Percentiles rank a stretch among this genome's conserved stretches.
Evolutionary conservation across 1,139 yeast genomes (phyloP).

Genomic region (Candida sp.): DNA sequence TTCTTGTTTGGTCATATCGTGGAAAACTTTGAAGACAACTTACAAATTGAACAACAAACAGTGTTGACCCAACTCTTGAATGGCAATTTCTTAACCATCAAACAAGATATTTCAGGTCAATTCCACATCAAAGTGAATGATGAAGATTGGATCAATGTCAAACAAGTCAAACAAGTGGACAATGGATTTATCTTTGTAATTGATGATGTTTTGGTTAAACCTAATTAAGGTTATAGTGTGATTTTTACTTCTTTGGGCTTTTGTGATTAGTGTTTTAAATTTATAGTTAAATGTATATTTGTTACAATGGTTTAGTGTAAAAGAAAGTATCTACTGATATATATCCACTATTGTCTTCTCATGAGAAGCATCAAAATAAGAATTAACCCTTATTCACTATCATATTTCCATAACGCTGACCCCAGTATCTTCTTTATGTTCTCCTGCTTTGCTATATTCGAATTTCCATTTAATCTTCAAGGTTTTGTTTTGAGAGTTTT

Average conservation of each 20-base stretch:
- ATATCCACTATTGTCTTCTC: constrained; percentile 1
- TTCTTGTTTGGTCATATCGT: constrained; percentile 56
- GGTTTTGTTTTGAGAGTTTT: constrained; percentile 43
- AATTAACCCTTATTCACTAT: not conserved
- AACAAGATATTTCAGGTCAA: constrained; percentile 30
- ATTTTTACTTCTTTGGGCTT: too few relatives aligned
- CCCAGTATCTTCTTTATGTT: constrained; percentile 53
- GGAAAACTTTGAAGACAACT: constrained; percentile 17
- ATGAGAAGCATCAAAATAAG: not conserved
- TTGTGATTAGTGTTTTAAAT: too few relatives aligned
- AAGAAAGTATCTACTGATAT: not conserved
- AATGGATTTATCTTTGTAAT: constrained; percentile 60
- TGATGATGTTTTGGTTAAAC: constrained; percentile 36
- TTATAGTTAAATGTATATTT: too few relatives aligned
- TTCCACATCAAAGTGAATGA: constrained; percentile 29
- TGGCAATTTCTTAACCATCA: constrained; percentile 42
- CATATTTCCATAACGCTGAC: constrained; percentile 31
- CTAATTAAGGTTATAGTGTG: constrained; percentile 5
- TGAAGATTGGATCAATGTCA: constrained; percentile 35
- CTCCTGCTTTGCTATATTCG: constrained; percentile 50
- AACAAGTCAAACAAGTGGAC: constrained; percentile 42
- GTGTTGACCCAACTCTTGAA: constrained; percentile 31
- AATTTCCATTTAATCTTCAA: constrained; percentile 84
- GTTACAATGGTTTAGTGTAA: too few relatives aligned
- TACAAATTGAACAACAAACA: constrained; percentile 13